phyloP scores from a whole-genome alignment of 495 filamentous ascomycete genomes.

The Penicillium antarcticum region DNA sequence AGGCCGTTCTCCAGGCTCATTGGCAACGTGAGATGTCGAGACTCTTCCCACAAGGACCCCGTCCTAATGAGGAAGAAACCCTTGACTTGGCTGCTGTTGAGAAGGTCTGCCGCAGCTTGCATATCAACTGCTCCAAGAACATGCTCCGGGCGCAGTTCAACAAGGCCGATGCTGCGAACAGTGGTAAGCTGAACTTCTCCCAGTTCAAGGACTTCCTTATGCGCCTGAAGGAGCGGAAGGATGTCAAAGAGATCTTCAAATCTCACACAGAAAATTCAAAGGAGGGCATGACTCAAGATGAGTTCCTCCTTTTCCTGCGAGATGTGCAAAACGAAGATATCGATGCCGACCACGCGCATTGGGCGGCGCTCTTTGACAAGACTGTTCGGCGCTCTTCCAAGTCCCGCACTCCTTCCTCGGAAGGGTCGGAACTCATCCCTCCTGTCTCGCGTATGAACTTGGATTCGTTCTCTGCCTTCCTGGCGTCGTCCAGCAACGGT shows the following conservation, averaged over 20 bases:
- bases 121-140: slow-evolving; percentile 80
- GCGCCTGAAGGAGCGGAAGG: slow-evolving; percentile 76
- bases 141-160: slow-evolving; percentile 73
- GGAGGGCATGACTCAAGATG: slow-evolving; percentile 60
- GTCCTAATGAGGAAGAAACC: slow-evolving; percentile 58
- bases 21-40: slow-evolving; percentile 86
- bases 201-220: slow-evolving; percentile 81
- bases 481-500: slow-evolving; percentile 70
- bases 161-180: slow-evolving; percentile 60
- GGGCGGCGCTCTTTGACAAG: slow-evolving; percentile 72
- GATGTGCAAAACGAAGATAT: slow-evolving; percentile 74
- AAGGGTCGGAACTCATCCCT: slow-evolving; percentile 33
- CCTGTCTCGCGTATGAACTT: slow-evolving; percentile 60
- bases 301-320: slow-evolving; percentile 75
- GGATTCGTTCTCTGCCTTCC: slow-evolving; percentile 68
- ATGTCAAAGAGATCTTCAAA: slow-evolving; percentile 70
- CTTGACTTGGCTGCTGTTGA: slow-evolving; percentile 76
- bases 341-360: slow-evolving; percentile 57
- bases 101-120: slow-evolving; percentile 77
- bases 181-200: slow-evolving; percentile 63
- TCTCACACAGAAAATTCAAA: slow-evolving; percentile 46
- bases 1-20: slow-evolving; percentile 72
- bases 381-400: slow-evolving; percentile 61
- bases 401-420: slow-evolving; percentile 43
- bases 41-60: slow-evolving; percentile 53